Percentiles rank a stretch among this genome's conserved stretches.
Conservation (phyloP, 805 yeast species). For the Lachancea mirantina region DNA sequence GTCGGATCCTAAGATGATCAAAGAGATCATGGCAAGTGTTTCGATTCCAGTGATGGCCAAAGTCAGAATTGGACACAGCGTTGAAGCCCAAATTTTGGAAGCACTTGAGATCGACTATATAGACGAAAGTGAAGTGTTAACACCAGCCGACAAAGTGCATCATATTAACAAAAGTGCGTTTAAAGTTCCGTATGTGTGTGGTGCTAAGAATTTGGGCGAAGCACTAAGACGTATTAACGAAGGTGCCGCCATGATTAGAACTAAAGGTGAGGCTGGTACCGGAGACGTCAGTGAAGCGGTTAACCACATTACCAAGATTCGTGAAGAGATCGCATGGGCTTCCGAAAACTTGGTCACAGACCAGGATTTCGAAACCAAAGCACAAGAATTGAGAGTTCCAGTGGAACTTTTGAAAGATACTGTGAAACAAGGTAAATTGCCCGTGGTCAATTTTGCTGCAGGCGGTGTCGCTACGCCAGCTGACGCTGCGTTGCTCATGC, state of each 20-base stretch:
- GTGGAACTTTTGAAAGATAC: constrained; percentile 41
- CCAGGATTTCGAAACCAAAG: constrained; percentile 42
- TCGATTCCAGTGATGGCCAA: constrained; percentile 80
- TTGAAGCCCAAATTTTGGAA: constrained; percentile 73
- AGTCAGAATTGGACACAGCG: constrained; percentile 75
- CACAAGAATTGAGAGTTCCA: constrained; percentile 55
- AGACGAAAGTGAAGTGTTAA: constrained; percentile 78
- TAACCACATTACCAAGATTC: constrained; percentile 59
- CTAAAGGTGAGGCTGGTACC: constrained; percentile 87
- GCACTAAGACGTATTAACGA: constrained; percentile 71
- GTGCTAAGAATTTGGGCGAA: constrained; percentile 75
- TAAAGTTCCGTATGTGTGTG: constrained; percentile 77
- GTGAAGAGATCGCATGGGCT: constrained; percentile 39
- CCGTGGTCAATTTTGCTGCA: constrained; percentile 82
- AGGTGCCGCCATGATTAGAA: constrained; percentile 83
- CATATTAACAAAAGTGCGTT: constrained; percentile 57
- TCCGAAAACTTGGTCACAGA: constrained; percentile 35
- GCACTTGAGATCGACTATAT: constrained; percentile 69
- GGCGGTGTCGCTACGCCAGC: constrained; percentile 88
- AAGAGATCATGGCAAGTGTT: constrained; percentile 57
- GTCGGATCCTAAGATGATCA: constrained; percentile 79
- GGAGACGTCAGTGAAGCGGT: constrained; percentile 83
- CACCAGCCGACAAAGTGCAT: constrained; percentile 66
- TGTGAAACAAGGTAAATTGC: constrained; percentile 49
- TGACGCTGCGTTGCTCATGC: constrained; percentile 81